Evolutionary conservation across 129 eudicot species (phyloP).

Genomic region (Artemisia argyi): DNA sequence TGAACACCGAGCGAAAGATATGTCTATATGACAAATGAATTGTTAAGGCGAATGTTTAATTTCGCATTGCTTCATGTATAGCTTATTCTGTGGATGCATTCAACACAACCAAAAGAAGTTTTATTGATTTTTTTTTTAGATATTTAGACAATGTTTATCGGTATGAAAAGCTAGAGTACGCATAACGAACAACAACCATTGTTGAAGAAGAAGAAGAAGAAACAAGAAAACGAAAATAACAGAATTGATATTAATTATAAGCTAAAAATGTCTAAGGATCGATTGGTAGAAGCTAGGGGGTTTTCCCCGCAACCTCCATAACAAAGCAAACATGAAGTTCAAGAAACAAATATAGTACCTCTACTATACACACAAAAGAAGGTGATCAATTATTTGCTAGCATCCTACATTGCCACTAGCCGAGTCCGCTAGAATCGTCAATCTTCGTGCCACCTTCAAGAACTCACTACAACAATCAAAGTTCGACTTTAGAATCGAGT

Average conservation of each 20-base stretch:
- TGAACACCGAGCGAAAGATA: too few species aligned
- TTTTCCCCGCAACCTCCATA: neutral
- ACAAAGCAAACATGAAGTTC: neutral
- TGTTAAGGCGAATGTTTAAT: too few species aligned
- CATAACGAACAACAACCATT: neutral
- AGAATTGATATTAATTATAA: neutral
- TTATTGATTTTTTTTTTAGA: neutral
- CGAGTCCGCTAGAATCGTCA: constrained; percentile 23
- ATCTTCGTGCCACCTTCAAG: constrained; percentile 32
- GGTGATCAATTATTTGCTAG: constrained; percentile 11
- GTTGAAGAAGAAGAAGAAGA: neutral
- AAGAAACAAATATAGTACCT: neutral
- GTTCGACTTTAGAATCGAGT: neutral
- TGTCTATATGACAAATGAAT: too few species aligned
- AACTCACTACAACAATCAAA: constrained; percentile 24
- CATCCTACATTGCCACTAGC: constrained; percentile 16
- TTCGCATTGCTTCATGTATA: too few species aligned
- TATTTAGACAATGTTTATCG: neutral
- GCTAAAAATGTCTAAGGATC: constrained; percentile 4
- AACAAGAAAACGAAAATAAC: neutral
- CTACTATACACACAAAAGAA: constrained; percentile 5
- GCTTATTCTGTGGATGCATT: neutral
- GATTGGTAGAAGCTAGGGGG: neutral
- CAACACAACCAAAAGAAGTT: neutral
- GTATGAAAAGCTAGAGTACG: neutral